Evolutionary conservation across 2,329 filamentous ascomycete species (phyloP), one percentile per base, ranked within the genome.

Genomic region (Sordariomycetes sp.): DNA sequence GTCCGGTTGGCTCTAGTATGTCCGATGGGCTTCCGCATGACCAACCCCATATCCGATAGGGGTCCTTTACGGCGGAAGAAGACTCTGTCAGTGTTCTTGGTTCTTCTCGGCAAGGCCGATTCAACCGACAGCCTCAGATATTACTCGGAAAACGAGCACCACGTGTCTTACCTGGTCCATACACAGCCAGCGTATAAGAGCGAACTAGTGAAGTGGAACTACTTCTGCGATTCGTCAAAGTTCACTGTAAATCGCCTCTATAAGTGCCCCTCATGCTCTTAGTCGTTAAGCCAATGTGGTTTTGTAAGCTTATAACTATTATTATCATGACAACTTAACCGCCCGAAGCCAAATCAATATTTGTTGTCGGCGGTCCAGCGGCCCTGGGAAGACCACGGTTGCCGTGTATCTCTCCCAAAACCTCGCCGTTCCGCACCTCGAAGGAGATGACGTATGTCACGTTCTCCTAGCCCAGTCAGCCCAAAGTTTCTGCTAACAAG

Each of bases 371-470:
- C 12, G 46, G 46, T 20, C 46, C 46, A 22, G 46, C 18, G 46
- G n/a, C 46, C 22, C 46, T 50, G 46, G 46, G n/a, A 50, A 50
- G 12, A 50, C 46, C 7, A 50, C 46, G 4, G 22, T 50, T 24
- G 46, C 18, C 7, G 22, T 20, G 3, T 50, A 50, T 22, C 46
- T 50, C n/a, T 50, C 46, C 20, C 20, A 50, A 22, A 20, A 50
- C 3, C 46, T 50, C 20, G 46, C 18, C 4, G 22, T 50, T 24
- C 46, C 46, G 46, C 81, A 79, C 63, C 70, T 81, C 48, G 79
- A 81, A 68, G 79, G 79, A 53, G 79, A 81, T 64, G 79, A 80
- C 68, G 78, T 80, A 72, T 62, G 76, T n/a, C 10, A 28, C 35
- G 2, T 54, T 46, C 37, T 32, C 24, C 55, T 34, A n/a, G 20